Conservation (phyloP, 768 basidiomycete species). For the Calocybe indica region DNA sequence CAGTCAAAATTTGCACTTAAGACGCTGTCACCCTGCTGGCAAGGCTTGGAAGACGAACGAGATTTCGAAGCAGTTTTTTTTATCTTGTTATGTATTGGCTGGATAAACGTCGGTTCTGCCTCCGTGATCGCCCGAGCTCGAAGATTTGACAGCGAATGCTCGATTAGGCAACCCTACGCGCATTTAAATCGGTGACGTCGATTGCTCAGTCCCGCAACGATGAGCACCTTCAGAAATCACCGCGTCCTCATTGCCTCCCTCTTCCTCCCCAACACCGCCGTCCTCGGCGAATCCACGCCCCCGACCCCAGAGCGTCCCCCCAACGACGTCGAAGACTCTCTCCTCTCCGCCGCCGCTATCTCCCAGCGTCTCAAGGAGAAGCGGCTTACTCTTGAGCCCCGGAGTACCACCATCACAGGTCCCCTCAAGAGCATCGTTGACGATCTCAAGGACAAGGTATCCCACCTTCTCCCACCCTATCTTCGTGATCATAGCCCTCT, state of each 20-base stretch:
- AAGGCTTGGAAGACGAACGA: too few species aligned
- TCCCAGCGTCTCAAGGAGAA: slow-evolving; percentile 15
- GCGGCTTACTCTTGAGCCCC: slow-evolving; percentile 6
- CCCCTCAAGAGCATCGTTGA: slow-evolving; percentile 73
- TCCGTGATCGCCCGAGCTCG: too few species aligned
- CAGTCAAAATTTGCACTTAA: too few species aligned
- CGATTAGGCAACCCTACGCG: too few species aligned
- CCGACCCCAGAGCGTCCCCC: slow-evolving; percentile 34
- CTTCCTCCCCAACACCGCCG: slow-evolving; percentile 72
- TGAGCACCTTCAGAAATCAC: slow-evolving; percentile 71
- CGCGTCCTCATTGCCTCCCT: slow-evolving; percentile 79
- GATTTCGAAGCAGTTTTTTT: too few species aligned
- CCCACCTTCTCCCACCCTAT: slow-evolving; percentile 2
- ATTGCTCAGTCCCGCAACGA: slow-evolving; percentile 19
- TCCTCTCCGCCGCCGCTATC: slow-evolving; percentile 15
- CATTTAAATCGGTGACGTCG: background rate
- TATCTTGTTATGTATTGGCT: too few species aligned
- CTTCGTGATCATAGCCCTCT: too few species aligned
- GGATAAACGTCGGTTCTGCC: too few species aligned
- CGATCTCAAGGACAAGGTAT: slow-evolving; percentile 65
- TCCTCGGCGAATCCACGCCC: slow-evolving; percentile 51
- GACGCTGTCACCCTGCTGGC: too few species aligned
- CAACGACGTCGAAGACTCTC: slow-evolving; percentile 11
- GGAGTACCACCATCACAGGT: slow-evolving; percentile 18
- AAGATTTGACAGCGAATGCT: too few species aligned